Evolutionary conservation across 2,329 filamentous ascomycete species (phyloP).

Genomic region (Arthroderma sp.): DNA sequence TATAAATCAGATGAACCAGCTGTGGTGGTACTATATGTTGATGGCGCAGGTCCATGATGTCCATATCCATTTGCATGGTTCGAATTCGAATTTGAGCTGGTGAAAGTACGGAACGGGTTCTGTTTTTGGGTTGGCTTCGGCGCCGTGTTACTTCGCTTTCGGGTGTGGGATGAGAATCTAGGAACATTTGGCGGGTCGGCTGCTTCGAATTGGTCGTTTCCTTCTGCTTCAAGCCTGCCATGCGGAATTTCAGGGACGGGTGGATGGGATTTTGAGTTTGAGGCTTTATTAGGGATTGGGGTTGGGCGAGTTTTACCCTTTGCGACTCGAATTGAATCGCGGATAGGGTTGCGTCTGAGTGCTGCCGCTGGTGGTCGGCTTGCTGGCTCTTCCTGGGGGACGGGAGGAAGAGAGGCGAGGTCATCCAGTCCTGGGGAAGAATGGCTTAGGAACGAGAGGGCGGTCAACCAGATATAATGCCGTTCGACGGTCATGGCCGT

Average conservation of each 20-base stretch:
- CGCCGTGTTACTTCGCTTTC: conserved; percentile 82
- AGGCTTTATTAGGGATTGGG: conserved; percentile 24
- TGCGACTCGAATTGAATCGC: conserved; percentile 79
- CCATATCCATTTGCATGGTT: too few species aligned
- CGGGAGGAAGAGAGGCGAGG: conserved; percentile 46
- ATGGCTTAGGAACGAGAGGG: conserved; percentile 86
- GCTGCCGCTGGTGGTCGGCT: conserved; percentile 34
- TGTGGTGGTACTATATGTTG: conserved; percentile 42
- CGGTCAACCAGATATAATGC: conserved; percentile 90
- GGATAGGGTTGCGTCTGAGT: conserved; percentile 49
- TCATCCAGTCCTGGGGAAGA: conserved; percentile 71
- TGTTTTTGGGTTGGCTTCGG: conserved; percentile 49
- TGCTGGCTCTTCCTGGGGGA: conserved; percentile 29
- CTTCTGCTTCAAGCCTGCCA: conserved; percentile 14
- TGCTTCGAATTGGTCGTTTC: conserved; percentile 23
- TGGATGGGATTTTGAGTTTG: conserved; percentile 13
- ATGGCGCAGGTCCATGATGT: conserved; percentile 22
- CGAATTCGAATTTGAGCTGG: conserved; percentile 20
- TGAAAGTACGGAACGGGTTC: conserved; percentile 66
- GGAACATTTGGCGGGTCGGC: conserved; percentile 41
- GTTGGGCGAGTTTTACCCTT: conserved; percentile 51
- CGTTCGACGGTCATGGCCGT: conserved; percentile 71
- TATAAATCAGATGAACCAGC: conserved; percentile 50
- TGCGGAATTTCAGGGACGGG: conserved; percentile 23
- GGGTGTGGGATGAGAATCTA: conserved; percentile 49